Conservation (phyloP, 2,329 filamentous ascomycete genomes). For the Incumbomyces lentus region DNA sequence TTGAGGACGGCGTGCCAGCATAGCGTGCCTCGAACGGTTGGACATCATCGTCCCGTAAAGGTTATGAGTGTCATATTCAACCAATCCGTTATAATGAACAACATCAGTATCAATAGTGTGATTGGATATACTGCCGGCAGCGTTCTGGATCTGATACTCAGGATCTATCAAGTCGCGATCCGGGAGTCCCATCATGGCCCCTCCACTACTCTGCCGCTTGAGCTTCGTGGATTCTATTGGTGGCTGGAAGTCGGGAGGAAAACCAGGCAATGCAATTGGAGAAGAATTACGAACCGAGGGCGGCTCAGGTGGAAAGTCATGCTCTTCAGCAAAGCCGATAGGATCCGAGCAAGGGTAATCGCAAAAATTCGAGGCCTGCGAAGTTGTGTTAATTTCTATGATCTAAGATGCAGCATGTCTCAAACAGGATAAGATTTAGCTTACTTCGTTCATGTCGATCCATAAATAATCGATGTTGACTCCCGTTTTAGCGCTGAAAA, state of each 20-base stretch:
- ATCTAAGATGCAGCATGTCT: too few species aligned
- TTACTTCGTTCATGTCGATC: constrained; percentile 60
- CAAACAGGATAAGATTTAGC: constrained; percentile 12
- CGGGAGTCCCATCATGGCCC: constrained; percentile 45
- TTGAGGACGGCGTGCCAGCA: constrained; percentile 53
- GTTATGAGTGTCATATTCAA: constrained; percentile 68
- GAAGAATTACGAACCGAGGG: constrained; percentile 55
- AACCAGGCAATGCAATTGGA: constrained; percentile 50
- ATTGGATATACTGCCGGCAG: constrained; percentile 41
- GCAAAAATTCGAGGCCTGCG: constrained; percentile 34
- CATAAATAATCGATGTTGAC: constrained; percentile 69
- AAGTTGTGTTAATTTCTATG: too few species aligned
- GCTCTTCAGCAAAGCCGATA: constrained; percentile 38
- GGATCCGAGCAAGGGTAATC: constrained; percentile 47
- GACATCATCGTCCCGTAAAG: constrained; percentile 72
- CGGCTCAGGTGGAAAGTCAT: constrained; percentile 45
- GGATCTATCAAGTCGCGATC: constrained; percentile 55
- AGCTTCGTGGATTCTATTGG: constrained; percentile 8
- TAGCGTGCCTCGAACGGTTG: constrained; percentile 51
- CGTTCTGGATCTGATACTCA: constrained; percentile 56
- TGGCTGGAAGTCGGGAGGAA: constrained; percentile 58
- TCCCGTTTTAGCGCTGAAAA: constrained; percentile 54
- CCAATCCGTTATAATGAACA: constrained; percentile 55
- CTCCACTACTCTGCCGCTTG: constrained; percentile 10
- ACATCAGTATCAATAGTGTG: constrained; percentile 58